Evolutionary conservation across 768 basidiomycete genomes (phyloP).

Genomic region (Tulasnella sp.): DNA sequence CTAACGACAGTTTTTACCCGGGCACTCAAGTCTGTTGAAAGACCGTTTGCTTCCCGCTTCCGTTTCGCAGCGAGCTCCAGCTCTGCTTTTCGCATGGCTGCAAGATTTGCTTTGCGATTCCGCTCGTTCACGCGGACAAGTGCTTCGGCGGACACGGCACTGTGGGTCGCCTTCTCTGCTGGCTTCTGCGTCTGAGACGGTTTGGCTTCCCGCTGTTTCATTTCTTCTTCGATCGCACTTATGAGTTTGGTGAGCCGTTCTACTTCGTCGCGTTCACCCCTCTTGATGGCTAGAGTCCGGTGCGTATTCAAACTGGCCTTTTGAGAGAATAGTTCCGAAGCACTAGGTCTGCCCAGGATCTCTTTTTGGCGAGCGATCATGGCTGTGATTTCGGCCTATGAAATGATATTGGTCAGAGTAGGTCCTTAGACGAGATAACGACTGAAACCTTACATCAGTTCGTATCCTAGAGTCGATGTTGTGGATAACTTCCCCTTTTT

Average conservation of each 20-base stretch:
- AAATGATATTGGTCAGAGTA: not conserved
- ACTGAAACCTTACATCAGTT: conserved; percentile 56
- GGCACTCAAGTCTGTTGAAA: conserved; percentile 33
- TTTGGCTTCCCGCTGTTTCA: not conserved
- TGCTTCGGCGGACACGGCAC: conserved; percentile 32
- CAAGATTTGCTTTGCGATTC: conserved; percentile 73
- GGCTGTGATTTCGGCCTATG: conserved; percentile 74
- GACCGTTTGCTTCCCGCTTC: conserved; percentile 21
- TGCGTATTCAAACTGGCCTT: conserved; percentile 52
- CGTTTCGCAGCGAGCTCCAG: conserved; percentile 34
- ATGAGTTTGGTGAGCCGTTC: conserved; percentile 51
- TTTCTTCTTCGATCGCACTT: conserved; percentile 33
- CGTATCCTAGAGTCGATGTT: conserved; percentile 47
- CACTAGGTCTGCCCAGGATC: conserved; percentile 27
- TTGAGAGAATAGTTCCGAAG: conserved; percentile 21
- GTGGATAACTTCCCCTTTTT: conserved; percentile 50
- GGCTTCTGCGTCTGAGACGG: conserved; percentile 18
- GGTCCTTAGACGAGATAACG: not conserved
- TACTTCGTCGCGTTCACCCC: conserved; percentile 56
- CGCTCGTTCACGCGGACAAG: conserved; percentile 79
- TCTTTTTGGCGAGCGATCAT: conserved; percentile 58
- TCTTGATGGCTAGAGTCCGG: conserved; percentile 59
- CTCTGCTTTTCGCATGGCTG: conserved; percentile 68
- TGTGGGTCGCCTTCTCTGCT: conserved; percentile 19
- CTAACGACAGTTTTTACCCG: conserved; percentile 53